These are phyloP conservation scores for Xanthoceras sorbifolium DNA, from an alignment of 345 rosid genomes.

Conservation along the genomic window DNA sequence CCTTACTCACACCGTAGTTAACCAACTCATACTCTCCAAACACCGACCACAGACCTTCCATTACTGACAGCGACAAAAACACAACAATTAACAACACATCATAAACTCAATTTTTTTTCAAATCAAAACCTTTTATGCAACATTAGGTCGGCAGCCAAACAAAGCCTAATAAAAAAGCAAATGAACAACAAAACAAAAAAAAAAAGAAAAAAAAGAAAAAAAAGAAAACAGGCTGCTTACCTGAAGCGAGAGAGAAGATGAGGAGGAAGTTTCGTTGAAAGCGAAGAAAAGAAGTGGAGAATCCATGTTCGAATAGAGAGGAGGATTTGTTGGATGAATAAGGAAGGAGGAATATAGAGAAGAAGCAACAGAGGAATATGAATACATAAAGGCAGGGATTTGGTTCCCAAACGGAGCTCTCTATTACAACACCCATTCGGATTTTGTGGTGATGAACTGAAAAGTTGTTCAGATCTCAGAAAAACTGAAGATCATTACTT, in stretches of 20 bases:
- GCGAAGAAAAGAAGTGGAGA: conserved; percentile 47
- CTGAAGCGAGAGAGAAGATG: conserved; percentile 76
- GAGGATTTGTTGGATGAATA: conserved; percentile 38
- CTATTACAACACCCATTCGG: conserved; percentile 68
- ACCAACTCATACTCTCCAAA: conserved; percentile 76
- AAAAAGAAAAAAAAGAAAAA: background rate
- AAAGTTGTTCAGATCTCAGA: conserved; percentile 17
- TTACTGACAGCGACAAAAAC: conserved; percentile 36
- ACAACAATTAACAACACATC: background rate
- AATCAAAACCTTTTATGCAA: background rate
- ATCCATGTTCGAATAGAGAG: conserved; percentile 49
- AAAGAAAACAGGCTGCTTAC: conserved; percentile 41
- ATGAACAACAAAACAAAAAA: background rate
- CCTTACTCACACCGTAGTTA: conserved; percentile 46
- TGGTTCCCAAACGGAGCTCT: conserved; percentile 76
- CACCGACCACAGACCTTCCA: conserved; percentile 81
- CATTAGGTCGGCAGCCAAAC: too few species aligned
- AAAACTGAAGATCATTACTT: conserved; percentile 18
- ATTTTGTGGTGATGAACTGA: too few species aligned
- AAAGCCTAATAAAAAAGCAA: too few species aligned
- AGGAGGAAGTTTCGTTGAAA: conserved; percentile 71
- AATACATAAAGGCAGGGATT: conserved; percentile 51
- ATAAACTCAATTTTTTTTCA: background rate
- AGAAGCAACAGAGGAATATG: conserved; percentile 55
- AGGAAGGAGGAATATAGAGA: conserved; percentile 58